Percentiles rank a stretch among this genome's conserved stretches.
Evolutionary conservation across 495 filamentous ascomycete genomes (phyloP).

Genomic region (Penicillium egyptiacum): DNA sequence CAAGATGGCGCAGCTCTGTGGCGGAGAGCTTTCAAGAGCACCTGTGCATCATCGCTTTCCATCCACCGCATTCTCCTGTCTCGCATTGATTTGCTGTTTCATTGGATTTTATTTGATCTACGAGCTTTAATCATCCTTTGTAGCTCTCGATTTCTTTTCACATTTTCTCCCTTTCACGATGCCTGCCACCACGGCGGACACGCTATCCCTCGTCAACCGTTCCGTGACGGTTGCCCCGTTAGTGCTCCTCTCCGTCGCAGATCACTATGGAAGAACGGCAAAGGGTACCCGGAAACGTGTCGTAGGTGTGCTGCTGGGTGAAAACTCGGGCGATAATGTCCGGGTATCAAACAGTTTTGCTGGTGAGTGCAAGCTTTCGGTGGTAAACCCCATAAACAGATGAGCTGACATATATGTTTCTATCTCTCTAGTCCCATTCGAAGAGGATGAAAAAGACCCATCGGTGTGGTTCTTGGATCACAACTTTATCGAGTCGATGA

Average conservation of each 20-base stretch:
- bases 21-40: constrained; percentile 29
- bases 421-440: constrained; percentile 76
- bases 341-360: constrained; percentile 99
- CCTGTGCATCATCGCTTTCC: constrained; percentile 26
- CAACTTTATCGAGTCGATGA: constrained; percentile 99
- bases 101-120: constrained; percentile 3
- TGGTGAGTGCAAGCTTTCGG: constrained; percentile 55
- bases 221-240: constrained; percentile 96
- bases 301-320: constrained; percentile 90
- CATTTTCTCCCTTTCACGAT: constrained; percentile 51
- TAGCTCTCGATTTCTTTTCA: constrained; percentile 9
- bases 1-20: constrained; percentile 23
- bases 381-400: constrained; percentile 8
- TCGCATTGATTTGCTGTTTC: constrained; percentile 12
- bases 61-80: constrained; percentile 14
- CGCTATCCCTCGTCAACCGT: constrained; percentile 84
- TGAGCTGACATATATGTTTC: constrained; percentile 18
- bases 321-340: constrained; percentile 92
- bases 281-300: constrained; percentile 91
- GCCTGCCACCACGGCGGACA: constrained; percentile 94
- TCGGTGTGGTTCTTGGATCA: constrained; percentile 99
- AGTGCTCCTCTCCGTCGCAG: constrained; percentile 95
- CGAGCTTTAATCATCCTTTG: neutral
- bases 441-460: constrained; percentile 97
- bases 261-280: constrained; percentile 93